Evolutionary conservation across 2,329 filamentous ascomycete genomes (phyloP).

Genomic region (Aspergillus latus): DNA sequence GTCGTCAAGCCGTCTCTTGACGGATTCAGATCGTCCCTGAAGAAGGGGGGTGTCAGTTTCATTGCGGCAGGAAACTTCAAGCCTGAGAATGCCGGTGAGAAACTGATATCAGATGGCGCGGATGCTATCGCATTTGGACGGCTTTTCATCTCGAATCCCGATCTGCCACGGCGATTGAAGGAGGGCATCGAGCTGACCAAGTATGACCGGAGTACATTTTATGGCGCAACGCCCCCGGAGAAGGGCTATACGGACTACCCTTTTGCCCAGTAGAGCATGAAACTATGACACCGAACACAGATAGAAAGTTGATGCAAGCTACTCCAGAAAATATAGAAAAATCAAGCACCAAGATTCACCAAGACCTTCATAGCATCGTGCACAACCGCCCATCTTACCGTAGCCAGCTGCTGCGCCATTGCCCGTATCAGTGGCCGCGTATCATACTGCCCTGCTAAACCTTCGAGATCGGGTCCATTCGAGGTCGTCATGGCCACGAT

Average conservation of each 20-base stretch:
- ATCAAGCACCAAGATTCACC: slow-evolving; percentile 13
- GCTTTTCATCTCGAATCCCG: slow-evolving; percentile 47
- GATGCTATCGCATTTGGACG: slow-evolving; percentile 40
- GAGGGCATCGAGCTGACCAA: slow-evolving; percentile 36
- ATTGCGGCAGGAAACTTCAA: slow-evolving; percentile 31
- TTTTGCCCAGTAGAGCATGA: slow-evolving; percentile 7
- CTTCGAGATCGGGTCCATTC: slow-evolving; percentile 35
- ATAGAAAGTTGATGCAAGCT: not conserved
- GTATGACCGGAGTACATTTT: slow-evolving; percentile 46
- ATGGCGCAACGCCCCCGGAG: slow-evolving; percentile 31
- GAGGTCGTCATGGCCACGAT: slow-evolving; percentile 38
- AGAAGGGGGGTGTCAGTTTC: slow-evolving; percentile 41
- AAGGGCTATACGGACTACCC: slow-evolving; percentile 44
- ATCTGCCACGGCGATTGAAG: slow-evolving; percentile 41
- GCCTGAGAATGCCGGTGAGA: slow-evolving; percentile 21
- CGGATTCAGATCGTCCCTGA: slow-evolving; percentile 44
- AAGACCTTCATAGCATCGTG: slow-evolving; percentile 62
- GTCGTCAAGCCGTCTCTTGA: slow-evolving; percentile 34
- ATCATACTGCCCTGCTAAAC: slow-evolving; percentile 46
- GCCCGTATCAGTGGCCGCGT: slow-evolving; percentile 56
- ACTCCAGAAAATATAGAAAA: no score
- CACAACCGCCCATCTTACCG: slow-evolving; percentile 62
- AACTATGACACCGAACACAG: not conserved
- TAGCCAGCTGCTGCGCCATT: slow-evolving; percentile 57
- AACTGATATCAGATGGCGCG: slow-evolving; percentile 21